Conservation (phyloP, 2,329 filamentous ascomycete species). For the Ceratocystis eucalypticola region DNA sequence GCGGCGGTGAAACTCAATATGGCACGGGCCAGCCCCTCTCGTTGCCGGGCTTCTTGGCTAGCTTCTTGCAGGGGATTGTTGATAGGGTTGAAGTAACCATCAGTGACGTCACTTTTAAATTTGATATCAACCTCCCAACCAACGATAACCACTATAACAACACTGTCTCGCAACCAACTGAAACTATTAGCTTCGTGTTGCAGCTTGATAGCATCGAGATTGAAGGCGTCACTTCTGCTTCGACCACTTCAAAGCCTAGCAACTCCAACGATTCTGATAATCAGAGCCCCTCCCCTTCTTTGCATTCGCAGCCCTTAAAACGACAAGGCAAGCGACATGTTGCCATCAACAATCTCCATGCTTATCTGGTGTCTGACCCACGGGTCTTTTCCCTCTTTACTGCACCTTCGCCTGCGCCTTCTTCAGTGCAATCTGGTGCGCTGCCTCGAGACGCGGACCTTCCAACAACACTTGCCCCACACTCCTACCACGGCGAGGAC, state of each 20-base stretch:
- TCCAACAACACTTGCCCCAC: conserved; percentile 35
- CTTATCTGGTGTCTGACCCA: conserved; percentile 53
- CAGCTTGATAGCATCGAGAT: conserved; percentile 51
- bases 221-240: conserved; percentile 44
- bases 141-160: conserved; percentile 20
- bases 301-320: neutral
- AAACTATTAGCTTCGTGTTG: conserved; percentile 48
- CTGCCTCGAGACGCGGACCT: conserved; percentile 22
- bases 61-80: conserved; percentile 59
- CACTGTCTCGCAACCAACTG: neutral
- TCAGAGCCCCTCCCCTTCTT: neutral
- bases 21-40: conserved; percentile 61
- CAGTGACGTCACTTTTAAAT: conserved; percentile 48
- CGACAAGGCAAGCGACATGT: conserved; percentile 50
- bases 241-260: neutral
- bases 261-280: neutral
- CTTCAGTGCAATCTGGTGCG: conserved; percentile 17
- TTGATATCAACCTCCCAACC: conserved; percentile 41
- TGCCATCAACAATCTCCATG: conserved; percentile 48
- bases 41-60: conserved; percentile 55
- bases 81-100: conserved; percentile 58
- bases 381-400: conserved; percentile 49
- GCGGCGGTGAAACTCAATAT: conserved; percentile 39
- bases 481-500: conserved; percentile 29
- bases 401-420: conserved; percentile 36